phyloP scores from a whole-genome alignment of 1,284 basidiomycete genomes.

The Phellopilus nigrolimitatus region DNA sequence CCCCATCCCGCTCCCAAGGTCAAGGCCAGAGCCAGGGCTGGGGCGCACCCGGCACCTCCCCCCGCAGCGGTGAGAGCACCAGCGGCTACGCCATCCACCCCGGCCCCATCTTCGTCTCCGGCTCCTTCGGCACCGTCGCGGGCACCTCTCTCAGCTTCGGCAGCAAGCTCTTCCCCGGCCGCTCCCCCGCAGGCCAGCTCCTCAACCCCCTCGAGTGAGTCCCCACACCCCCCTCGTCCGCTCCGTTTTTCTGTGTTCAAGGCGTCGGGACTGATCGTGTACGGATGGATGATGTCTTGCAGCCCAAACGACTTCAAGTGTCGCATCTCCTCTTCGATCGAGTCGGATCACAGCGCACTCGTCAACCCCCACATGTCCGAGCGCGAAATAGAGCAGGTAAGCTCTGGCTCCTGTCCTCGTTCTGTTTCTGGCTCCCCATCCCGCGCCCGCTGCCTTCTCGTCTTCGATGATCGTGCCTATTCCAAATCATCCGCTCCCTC shows the following conservation, averaged over 20 bases:
- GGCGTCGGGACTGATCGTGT: not conserved
- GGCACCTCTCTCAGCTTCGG: not conserved
- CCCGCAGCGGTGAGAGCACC: constrained; percentile 11
- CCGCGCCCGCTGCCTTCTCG: not conserved
- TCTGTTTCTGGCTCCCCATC: constrained; percentile 9
- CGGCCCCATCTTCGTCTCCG: constrained; percentile 19
- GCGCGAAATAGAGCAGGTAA: constrained; percentile 49
- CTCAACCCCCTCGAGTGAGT: constrained; percentile 19
- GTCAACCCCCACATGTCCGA: constrained; percentile 53
- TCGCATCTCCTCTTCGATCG: constrained; percentile 51
- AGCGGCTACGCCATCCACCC: constrained; percentile 15
- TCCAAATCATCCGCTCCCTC: not conserved
- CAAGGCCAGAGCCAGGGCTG: constrained; percentile 1
- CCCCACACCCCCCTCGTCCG: not conserved
- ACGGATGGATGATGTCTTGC: not conserved
- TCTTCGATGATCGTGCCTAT: not conserved
- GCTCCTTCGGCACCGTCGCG: constrained; percentile 4
- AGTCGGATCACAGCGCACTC: constrained; percentile 57
- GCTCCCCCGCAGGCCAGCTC: not conserved
- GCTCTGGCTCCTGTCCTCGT: constrained; percentile 25
- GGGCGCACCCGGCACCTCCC: not conserved
- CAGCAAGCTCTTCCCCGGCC: constrained; percentile 9
- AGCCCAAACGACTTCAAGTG: constrained; percentile 52
- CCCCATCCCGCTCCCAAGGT: not conserved
- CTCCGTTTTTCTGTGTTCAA: not conserved